Evolutionary conservation across 371 early-diverging fungal species (phyloP), one percentile per base, ranked within the genome.

Genomic region (Mortierella sp.): DNA sequence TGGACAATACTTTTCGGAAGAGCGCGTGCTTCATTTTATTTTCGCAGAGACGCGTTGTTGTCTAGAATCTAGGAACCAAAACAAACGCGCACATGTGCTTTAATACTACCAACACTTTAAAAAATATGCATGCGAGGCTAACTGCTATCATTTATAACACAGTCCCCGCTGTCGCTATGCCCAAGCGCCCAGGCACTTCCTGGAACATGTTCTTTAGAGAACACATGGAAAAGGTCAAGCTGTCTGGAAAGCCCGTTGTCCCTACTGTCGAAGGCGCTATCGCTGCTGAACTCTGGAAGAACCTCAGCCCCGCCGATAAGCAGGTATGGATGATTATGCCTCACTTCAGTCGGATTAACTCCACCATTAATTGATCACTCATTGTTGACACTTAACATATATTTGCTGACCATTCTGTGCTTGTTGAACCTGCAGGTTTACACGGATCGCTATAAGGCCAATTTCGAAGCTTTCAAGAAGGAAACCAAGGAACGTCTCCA

Each of bases 141-240:
- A 43, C 43, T 3, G 13, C 43, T 43, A 10, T 13, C 13, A 10
- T 43, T 43, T 43, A 10, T 43, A 43, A 43, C 5, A 43, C 13
- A 43, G 28, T 28, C 28, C 28, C 28, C 28, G 28, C 28, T 28
- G 41, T 81, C 10, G 62, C 76, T 19, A 78, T 90, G n/a, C 90
- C 90, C 47, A 58, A 77, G 40, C 83, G 85, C 50, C 90, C 90
- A 24, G 72, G 72, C 43, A 85, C 86, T 21, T 81, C 86, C 47
- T 90, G 89, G 89, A 87, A 80, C 55, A 52, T 88, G 48, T 90
- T 70, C 68, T 67, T 83, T 28, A 71, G 75, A 22, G 88, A 90
- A 63, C 77, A 87, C 62, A 40, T 87, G n/a, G 57, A 77, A 6
- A 63, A 82, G 32, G 67, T 84, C 53, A 64, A 59, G 16, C 71